These are phyloP conservation scores for Pichia inconspicua DNA, from an alignment of 1,139 yeast species.

Conservation along the genomic window DNA sequence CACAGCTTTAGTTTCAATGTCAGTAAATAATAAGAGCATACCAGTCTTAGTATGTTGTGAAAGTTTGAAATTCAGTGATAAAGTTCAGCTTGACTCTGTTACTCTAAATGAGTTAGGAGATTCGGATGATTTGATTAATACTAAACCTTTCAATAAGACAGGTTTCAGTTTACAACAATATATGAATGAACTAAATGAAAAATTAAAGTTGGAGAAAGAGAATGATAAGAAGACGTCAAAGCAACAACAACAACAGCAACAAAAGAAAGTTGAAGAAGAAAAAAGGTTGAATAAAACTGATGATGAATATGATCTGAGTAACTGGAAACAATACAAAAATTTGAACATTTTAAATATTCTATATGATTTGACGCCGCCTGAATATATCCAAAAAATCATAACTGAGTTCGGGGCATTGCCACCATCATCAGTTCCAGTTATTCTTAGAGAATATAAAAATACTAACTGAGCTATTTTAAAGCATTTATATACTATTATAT, in stretches of 20 bases:
- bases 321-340: conserved; percentile 57
- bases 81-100: conserved; percentile 92
- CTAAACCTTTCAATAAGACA: conserved; percentile 50
- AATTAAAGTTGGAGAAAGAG: conserved; percentile 13
- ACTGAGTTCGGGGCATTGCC: conserved; percentile 96
- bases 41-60: conserved; percentile 96
- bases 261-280: conserved; percentile 14
- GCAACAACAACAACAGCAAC: conserved; percentile 15
- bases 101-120: conserved; percentile 90
- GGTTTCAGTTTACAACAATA: conserved; percentile 64
- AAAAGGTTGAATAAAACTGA: conserved; percentile 14
- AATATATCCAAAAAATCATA: conserved; percentile 85
- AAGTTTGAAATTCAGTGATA: conserved; percentile 86
- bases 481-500: background rate
- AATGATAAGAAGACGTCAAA: conserved; percentile 21
- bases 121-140: conserved; percentile 59
- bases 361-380: conserved; percentile 94
- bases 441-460: conserved; percentile 81
- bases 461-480: conserved; percentile 22
- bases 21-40: conserved; percentile 78
- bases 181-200: conserved; percentile 37
- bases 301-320: conserved; percentile 39
- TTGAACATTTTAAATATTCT: conserved; percentile 75
- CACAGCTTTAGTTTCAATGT: conserved; percentile 87
- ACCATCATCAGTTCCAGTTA: conserved; percentile 95